phyloP scores from a whole-genome alignment of 768 basidiomycete species.

The Hericium alpestre region DNA sequence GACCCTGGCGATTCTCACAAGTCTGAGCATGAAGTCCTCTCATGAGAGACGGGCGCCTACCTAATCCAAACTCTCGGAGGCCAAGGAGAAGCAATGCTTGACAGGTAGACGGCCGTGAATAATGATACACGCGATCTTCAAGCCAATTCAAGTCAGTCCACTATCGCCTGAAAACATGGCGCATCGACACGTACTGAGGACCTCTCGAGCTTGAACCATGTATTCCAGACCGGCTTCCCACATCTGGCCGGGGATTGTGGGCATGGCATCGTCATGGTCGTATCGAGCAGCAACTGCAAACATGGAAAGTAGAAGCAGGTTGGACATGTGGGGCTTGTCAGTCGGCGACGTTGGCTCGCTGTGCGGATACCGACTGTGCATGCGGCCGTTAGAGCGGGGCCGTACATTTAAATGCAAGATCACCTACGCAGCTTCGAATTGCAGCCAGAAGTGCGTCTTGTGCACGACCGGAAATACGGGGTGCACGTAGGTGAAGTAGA shows the following conservation, averaged over 20 bases:
- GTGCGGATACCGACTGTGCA: background rate
- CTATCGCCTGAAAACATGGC: background rate
- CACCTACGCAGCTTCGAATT: slow-evolving; percentile 30
- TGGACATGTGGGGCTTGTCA: slow-evolving; percentile 44
- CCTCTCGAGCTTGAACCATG: slow-evolving; percentile 46
- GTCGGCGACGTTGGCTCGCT: background rate
- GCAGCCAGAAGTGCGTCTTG: slow-evolving; percentile 55
- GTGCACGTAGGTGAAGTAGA: slow-evolving; percentile 80
- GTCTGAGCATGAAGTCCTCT: background rate
- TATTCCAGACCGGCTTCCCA: slow-evolving; percentile 64
- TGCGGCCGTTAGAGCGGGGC: background rate
- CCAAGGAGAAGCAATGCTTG: slow-evolving; percentile 74
- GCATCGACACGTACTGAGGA: slow-evolving; percentile 41
- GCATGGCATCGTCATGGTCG: slow-evolving; percentile 34
- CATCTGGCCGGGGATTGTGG: slow-evolving; percentile 39
- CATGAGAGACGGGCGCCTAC: slow-evolving; percentile 22
- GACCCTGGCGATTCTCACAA: slow-evolving; percentile 22
- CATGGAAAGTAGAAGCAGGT: slow-evolving; percentile 66
- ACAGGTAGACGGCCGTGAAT: slow-evolving; percentile 62
- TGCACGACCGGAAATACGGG: slow-evolving; percentile 78
- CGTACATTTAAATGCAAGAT: background rate
- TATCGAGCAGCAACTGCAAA: slow-evolving; percentile 77
- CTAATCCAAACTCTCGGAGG: slow-evolving; percentile 79
- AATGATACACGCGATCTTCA: slow-evolving; percentile 53
- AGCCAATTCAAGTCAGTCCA: slow-evolving; percentile 10